phyloP scores from a whole-genome alignment of 345 rosid genomes.

The Gossypium turneri region DNA sequence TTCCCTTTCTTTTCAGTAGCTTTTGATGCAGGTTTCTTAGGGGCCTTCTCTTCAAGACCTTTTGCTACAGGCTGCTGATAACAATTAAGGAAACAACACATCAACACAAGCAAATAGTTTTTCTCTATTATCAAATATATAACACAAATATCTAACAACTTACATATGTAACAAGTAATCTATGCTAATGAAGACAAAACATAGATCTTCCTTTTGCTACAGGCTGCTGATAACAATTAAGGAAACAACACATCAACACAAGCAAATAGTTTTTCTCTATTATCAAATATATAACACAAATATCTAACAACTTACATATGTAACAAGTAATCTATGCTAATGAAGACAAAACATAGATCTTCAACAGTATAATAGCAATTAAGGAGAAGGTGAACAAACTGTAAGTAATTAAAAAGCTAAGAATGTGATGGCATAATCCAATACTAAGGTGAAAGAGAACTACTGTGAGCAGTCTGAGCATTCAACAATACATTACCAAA shows the following conservation, averaged over 20 bases:
- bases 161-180: not conserved
- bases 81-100: conserved; percentile 8
- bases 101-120: not conserved
- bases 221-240: no score
- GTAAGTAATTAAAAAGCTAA: no score
- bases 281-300: not conserved
- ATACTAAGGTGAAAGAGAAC: no score
- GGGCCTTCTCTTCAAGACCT: conserved; percentile 37
- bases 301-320: not conserved
- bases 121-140: not conserved
- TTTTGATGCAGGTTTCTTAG: conserved; percentile 47
- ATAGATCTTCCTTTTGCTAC: not conserved
- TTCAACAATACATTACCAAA: no score
- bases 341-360: not conserved
- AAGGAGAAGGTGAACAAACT: no score
- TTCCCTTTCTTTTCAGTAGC: conserved; percentile 51
- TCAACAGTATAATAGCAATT: no score
- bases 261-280: not conserved
- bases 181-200: not conserved
- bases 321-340: not conserved
- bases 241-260: not conserved
- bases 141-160: not conserved
- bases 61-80: conserved; percentile 39
- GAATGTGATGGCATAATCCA: no score
- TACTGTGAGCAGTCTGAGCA: no score